Base-by-base conservation (phyloP, 495 filamentous ascomycete genomes). In the Neurospora sp. region DNA sequence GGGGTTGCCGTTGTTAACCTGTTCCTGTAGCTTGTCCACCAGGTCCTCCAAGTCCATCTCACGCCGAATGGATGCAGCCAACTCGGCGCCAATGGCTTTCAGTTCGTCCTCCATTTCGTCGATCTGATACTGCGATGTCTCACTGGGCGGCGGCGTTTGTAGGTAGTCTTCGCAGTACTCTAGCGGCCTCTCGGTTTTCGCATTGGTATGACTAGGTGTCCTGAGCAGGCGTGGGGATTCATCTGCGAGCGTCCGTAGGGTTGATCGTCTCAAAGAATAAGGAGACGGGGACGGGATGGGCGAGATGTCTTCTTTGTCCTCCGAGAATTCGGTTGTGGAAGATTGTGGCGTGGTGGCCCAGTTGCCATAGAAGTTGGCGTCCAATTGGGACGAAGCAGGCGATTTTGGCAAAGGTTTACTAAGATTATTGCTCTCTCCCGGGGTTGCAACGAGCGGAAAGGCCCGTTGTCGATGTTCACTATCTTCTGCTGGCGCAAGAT, bases 1-100 rank as follows among this genome's bases (percentile, higher is more conserved):
- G 5, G 86, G 80, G 27, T 66, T 66, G 14, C 27, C 54, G 74
- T 87, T 88, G 44, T 85, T 86, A 72, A 89, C 87, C 76, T 97
- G 94, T 41, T 88, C 83, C 81, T 97, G 94, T 76, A 96, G 81
- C 72, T 92, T 87, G 74, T 99, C 96, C 3, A 98, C 90, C 66
- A 98, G 83, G 78, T 99, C 96, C 80, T 99, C 96, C 69, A 99
- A 81, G 76, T 99, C 96, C 91, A 99, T 94, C 85, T 99, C 96
- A 75, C 96, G 90, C 73, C 92, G 89, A 77, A 99, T 98, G 39
- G 95, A 98, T 40, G 90, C 87, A 31, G 96, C 96, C 78, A 98
- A 83, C 83, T 99, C 96, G 72, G 91, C 88, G 81, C 93, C 96
- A 79, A 99, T 94, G 80, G 94, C 91, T 75, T 92, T 91, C 80